Evolutionary conservation across 306 rosid species (phyloP).

Genomic region (Cicer cuneatum): DNA sequence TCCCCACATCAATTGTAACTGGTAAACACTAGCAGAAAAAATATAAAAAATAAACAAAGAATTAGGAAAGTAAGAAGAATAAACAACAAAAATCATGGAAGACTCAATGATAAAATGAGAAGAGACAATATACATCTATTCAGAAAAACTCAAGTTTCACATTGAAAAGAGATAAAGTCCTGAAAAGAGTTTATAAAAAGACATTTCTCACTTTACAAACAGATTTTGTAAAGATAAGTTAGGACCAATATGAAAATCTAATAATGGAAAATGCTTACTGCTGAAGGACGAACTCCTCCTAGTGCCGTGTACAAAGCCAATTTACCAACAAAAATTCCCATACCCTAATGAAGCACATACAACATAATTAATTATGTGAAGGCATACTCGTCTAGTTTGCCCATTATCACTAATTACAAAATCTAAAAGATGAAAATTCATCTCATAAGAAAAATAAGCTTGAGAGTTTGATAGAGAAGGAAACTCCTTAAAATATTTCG

Average conservation of each 20-base stretch:
- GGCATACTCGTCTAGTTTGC: constrained; percentile 28
- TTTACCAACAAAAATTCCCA: constrained; percentile 99
- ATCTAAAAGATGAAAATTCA: too few species aligned
- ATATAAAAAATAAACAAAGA: background rate
- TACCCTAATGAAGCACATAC: constrained; percentile 70
- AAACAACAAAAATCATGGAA: background rate
- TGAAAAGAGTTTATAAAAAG: too few species aligned
- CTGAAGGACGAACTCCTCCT: constrained; percentile 97
- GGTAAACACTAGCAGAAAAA: constrained; percentile 79
- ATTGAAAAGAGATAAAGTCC: too few species aligned
- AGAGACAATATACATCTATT: constrained; percentile 17
- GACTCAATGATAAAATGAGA: constrained; percentile 29
- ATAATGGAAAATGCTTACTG: constrained; percentile 59
- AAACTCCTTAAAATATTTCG: too few species aligned
- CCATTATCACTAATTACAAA: background rate
- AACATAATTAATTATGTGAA: constrained; percentile 44
- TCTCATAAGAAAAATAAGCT: too few species aligned
- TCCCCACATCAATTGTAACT: constrained; percentile 92
- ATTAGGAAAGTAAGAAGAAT: background rate
- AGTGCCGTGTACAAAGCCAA: constrained; percentile 86
- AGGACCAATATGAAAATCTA: too few species aligned
- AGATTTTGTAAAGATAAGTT: too few species aligned
- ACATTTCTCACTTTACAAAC: too few species aligned
- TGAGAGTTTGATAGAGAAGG: too few species aligned
- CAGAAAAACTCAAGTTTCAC: too few species aligned